A percentile compares a stretch with the other conserved stretches of the same genome.
phyloP scores from a whole-genome alignment of 2,329 filamentous ascomycete genomes.

The Falciphora oryzae region DNA sequence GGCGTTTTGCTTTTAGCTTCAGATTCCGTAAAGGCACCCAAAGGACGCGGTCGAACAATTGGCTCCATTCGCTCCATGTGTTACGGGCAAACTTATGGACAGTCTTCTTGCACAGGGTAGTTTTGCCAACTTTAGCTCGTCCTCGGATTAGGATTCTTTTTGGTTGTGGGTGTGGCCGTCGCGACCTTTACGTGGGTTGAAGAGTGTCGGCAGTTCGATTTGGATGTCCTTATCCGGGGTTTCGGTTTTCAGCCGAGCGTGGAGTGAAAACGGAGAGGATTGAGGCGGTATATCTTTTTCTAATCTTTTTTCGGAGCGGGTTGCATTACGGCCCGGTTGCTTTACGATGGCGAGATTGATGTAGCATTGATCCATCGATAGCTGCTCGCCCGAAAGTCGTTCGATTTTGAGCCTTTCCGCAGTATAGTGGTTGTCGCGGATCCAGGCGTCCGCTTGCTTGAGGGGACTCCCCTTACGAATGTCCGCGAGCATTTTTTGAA shows the following conservation, averaged over 20 bases:
- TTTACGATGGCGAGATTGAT: conserved; percentile 34
- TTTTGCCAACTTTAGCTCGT: conserved; percentile 33
- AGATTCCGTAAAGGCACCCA: conserved; percentile 34
- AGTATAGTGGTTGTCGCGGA: conserved; percentile 21
- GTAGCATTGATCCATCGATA: conserved; percentile 31
- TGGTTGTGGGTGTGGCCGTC: conserved; percentile 10
- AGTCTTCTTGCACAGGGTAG: conserved; percentile 36
- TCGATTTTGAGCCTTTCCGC: conserved; percentile 24
- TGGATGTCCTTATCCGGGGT: conserved; percentile 17
- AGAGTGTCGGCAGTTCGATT: conserved; percentile 22
- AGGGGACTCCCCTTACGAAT: conserved; percentile 17
- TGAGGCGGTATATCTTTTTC: no score
- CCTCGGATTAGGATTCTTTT: conserved; percentile 31
- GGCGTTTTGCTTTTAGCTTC: no score
- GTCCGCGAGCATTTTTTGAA: conserved; percentile 14
- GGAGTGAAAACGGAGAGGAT: conserved; percentile 19
- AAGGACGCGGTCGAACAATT: conserved; percentile 31
- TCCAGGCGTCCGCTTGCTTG: conserved; percentile 18
- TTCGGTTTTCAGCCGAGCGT: conserved; percentile 22
- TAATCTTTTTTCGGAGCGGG: conserved; percentile 2
- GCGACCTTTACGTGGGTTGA: conserved; percentile 23
- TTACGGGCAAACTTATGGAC: conserved; percentile 26
- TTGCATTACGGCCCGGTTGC: conserved; percentile 12
- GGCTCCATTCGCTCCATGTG: conserved; percentile 20
- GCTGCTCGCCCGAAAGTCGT: conserved; percentile 27